Percentiles rank a stretch among this genome's conserved stretches.
These are phyloP conservation scores for Suillus cothurnatus DNA, from an alignment of 768 basidiomycete species.

Conservation along the genomic window DNA sequence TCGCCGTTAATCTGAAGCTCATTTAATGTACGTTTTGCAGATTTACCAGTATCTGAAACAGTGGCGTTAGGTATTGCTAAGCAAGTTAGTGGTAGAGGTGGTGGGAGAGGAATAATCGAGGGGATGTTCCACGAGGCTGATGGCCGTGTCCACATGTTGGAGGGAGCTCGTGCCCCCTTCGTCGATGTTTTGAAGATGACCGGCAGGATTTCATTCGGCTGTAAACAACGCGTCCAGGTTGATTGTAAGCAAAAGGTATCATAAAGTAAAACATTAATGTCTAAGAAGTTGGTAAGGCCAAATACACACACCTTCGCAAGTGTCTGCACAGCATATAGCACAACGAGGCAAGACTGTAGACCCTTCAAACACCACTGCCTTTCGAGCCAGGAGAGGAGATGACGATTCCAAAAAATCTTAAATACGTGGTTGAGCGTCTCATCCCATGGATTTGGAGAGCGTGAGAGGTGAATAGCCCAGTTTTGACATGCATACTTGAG, in stretches of 20 bases:
- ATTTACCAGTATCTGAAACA: neutral
- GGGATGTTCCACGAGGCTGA: neutral
- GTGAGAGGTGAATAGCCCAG: neutral
- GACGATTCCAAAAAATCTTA: neutral
- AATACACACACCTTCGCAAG: neutral
- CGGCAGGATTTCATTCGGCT: neutral
- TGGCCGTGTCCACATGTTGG: neutral
- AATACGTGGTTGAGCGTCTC: neutral
- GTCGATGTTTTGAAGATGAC: neutral
- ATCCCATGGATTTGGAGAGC: neutral
- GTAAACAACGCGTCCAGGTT: neutral
- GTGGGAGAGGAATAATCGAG: neutral
- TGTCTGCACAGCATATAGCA: neutral
- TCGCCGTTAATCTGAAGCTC: neutral
- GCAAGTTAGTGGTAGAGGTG: neutral
- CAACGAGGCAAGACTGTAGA: neutral
- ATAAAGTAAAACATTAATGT: neutral
- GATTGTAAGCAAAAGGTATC: neutral
- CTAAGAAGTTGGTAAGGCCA: neutral
- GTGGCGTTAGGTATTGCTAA: neutral
- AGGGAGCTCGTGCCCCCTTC: neutral
- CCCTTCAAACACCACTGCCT: constrained; percentile 1
- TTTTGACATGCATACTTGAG: constrained; percentile 2
- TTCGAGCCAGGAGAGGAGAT: constrained; percentile 1
- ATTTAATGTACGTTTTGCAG: neutral